These are phyloP conservation scores for Penicillium desertorum DNA, from an alignment of 495 filamentous ascomycete species.

Conservation along the genomic window DNA sequence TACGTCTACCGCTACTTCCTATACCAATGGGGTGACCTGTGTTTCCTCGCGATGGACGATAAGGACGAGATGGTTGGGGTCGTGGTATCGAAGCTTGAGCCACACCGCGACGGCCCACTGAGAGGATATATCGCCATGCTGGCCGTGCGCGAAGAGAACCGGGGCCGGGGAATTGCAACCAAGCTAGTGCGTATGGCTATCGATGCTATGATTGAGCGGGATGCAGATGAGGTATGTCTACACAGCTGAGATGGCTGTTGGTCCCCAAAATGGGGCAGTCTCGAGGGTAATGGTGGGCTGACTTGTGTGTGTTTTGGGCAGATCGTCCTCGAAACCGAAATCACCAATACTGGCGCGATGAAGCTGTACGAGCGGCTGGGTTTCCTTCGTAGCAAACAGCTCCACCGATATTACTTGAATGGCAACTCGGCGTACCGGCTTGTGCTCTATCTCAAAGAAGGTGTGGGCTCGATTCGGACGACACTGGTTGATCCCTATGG, in stretches of 20 bases:
- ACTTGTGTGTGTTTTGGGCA: conserved; percentile 30
- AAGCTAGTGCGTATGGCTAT: conserved; percentile 86
- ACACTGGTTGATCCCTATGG: conserved; percentile 43
- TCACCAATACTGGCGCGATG: conserved; percentile 88
- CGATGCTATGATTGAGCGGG: conserved; percentile 78
- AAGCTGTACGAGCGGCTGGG: conserved; percentile 91
- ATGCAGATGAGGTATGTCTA: conserved; percentile 77
- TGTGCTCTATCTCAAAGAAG: conserved; percentile 76
- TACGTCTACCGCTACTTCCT: conserved; percentile 99
- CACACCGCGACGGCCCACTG: conserved; percentile 73
- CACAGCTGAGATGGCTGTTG: neutral
- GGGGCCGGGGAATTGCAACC: conserved; percentile 88
- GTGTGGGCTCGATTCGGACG: conserved; percentile 43
- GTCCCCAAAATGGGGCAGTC: neutral
- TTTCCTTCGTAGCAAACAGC: conserved; percentile 86
- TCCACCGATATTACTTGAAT: conserved; percentile 96
- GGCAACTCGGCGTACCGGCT: conserved; percentile 92
- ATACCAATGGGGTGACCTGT: conserved; percentile 96
- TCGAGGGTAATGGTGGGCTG: conserved; percentile 9
- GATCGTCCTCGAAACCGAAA: conserved; percentile 95
- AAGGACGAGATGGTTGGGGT: conserved; percentile 69
- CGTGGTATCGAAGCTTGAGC: conserved; percentile 94
- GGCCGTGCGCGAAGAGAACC: conserved; percentile 73
- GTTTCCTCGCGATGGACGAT: conserved; percentile 80
- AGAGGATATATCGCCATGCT: conserved; percentile 99